A percentile compares a stretch with the other conserved stretches of the same genome.
phyloP scores from a whole-genome alignment of 371 early-diverging fungal genomes.

The Mucor ambiguus region DNA sequence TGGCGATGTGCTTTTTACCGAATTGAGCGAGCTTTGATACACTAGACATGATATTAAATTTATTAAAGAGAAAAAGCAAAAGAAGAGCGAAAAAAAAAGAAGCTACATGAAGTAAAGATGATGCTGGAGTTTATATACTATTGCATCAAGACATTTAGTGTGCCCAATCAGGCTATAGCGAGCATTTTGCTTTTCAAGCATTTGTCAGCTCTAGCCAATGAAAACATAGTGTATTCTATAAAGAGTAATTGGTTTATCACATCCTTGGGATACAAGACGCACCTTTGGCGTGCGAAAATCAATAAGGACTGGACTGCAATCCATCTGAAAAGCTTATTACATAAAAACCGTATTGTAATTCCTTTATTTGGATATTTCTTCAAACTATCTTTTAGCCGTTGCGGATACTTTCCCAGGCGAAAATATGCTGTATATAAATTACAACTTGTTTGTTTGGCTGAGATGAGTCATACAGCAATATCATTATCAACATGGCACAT shows the following conservation, averaged over 20 bases:
- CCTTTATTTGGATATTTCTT: constrained; percentile 2
- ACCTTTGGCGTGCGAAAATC: constrained; percentile 16
- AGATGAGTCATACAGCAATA: neutral
- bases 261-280: neutral
- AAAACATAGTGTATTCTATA: constrained; percentile 2
- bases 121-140: constrained; percentile 4
- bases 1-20: constrained; percentile 50
- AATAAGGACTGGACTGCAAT: neutral
- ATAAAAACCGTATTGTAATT: constrained; percentile 6
- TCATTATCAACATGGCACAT: too few relatives aligned
- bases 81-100: constrained; percentile 7
- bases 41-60: constrained; percentile 26
- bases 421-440: neutral
- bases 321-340: constrained; percentile 11
- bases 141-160: constrained; percentile 1
- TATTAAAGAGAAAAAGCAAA: constrained; percentile 4
- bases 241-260: constrained; percentile 13
- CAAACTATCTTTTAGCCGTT: neutral
- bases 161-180: constrained; percentile 18
- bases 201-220: constrained; percentile 31
- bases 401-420: neutral
- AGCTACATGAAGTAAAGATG: neutral
- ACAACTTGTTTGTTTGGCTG: neutral
- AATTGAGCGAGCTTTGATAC: constrained; percentile 46
- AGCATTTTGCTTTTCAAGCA: constrained; percentile 6